phyloP scores from a whole-genome alignment of 441 rosid genomes.

The Gossypium schwendimanii region DNA sequence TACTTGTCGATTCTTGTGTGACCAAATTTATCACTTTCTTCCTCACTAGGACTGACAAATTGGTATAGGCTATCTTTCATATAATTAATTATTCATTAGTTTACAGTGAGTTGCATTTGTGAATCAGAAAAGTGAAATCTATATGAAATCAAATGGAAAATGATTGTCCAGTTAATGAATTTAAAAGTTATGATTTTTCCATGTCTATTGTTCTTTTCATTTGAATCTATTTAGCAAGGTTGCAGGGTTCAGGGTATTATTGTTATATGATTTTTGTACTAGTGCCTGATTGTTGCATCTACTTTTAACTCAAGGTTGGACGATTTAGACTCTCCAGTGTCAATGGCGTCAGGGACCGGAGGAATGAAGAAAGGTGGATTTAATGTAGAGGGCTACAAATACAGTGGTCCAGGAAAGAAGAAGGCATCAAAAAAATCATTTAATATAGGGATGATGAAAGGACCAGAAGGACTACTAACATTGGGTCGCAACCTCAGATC shows the following conservation, averaged over 20 bases:
- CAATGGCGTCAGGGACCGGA: constrained; percentile 32
- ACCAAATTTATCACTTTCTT: neutral
- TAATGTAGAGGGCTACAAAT: constrained; percentile 30
- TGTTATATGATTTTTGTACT: neutral
- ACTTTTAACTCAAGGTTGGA: constrained; percentile 47
- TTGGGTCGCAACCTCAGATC: constrained; percentile 47
- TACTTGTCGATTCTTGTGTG: neutral
- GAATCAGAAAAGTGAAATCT: neutral
- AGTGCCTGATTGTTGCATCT: constrained; percentile 14
- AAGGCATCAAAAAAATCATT: constrained; percentile 50
- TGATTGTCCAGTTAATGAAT: neutral
- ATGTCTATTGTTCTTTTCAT: neutral
- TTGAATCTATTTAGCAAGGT: neutral
- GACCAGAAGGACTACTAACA: constrained; percentile 62
- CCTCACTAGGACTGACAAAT: neutral
- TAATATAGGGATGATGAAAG: constrained; percentile 47
- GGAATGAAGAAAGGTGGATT: constrained; percentile 42
- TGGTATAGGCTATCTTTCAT: neutral
- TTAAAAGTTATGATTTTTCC: neutral
- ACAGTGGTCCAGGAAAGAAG: constrained; percentile 28
- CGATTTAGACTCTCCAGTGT: constrained; percentile 55
- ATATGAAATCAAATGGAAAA: neutral
- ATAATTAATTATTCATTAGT: neutral
- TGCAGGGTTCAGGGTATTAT: neutral
- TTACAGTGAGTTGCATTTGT: neutral